phyloP scores from a whole-genome alignment of 257 asterid species.

The Cruciata laevipes region DNA sequence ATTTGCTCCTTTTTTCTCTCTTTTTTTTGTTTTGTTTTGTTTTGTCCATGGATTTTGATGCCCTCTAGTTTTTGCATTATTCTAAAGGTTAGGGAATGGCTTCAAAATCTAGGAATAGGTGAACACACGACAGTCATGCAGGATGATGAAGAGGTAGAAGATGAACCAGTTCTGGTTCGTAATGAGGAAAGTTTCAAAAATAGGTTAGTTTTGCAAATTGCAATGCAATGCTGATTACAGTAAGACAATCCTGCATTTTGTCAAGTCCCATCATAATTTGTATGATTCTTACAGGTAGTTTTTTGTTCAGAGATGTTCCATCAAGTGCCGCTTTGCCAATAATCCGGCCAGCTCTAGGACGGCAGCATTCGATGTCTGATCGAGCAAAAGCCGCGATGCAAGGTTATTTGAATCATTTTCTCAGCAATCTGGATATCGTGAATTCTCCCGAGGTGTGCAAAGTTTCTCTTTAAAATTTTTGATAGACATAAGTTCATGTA shows the following conservation, averaged over 20 bases:
- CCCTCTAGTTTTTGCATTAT: conserved; percentile 21
- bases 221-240: conserved; percentile 26
- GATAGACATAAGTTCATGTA: conserved; percentile 43
- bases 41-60: conserved; percentile 14
- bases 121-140: conserved; percentile 66
- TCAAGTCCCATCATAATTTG: conserved; percentile 40
- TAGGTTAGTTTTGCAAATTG: conserved; percentile 47
- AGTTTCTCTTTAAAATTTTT: conserved; percentile 51
- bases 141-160: conserved; percentile 83
- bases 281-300: conserved; percentile 6
- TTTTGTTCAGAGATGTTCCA: conserved; percentile 66
- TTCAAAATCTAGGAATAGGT: conserved; percentile 70
- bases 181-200: conserved; percentile 49
- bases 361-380: conserved; percentile 58
- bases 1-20: neutral
- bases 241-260: conserved; percentile 29
- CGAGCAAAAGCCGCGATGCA: conserved; percentile 89
- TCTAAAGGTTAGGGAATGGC: conserved; percentile 80
- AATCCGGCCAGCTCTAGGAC: conserved; percentile 84
- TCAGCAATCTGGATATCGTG: conserved; percentile 78
- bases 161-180: conserved; percentile 58
- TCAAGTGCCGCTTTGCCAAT: conserved; percentile 79
- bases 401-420: conserved; percentile 82
- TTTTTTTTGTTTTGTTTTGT: too few relatives aligned
- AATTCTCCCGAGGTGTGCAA: conserved; percentile 74